A percentile compares a stretch with the other conserved stretches of the same genome.
Conservation (phyloP, 441 rosid species). For the Flueggea neowawraea region DNA sequence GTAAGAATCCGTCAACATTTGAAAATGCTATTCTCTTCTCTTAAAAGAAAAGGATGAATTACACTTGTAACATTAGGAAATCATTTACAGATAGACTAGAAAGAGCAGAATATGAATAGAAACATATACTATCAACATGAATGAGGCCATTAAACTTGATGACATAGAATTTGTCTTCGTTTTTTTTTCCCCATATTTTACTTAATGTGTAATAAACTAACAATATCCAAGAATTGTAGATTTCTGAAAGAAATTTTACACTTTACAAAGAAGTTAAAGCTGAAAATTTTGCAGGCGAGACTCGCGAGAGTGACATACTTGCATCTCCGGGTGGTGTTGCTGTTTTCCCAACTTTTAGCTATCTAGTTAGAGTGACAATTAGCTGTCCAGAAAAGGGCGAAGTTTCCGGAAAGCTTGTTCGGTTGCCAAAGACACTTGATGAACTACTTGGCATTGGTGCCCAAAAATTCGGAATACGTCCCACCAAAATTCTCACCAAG, state of each 20-base stretch:
- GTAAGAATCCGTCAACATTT: slow-evolving; percentile 22
- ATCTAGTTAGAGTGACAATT: slow-evolving; percentile 54
- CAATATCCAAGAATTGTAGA: too few species aligned
- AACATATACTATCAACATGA: too few species aligned
- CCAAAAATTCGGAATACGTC: slow-evolving; percentile 48
- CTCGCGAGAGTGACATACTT: slow-evolving; percentile 18
- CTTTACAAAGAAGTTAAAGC: neutral
- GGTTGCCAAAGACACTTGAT: slow-evolving; percentile 57
- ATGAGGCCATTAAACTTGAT: too few species aligned
- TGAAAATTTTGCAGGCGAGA: slow-evolving; percentile 30
- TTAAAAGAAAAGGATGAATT: too few species aligned
- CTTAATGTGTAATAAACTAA: neutral
- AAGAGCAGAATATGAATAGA: too few species aligned
- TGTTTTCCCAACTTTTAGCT: slow-evolving; percentile 16
- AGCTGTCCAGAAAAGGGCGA: slow-evolving; percentile 53
- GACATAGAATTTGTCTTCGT: too few species aligned
- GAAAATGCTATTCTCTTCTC: too few species aligned
- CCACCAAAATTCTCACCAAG: slow-evolving; percentile 45
- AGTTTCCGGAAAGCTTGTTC: slow-evolving; percentile 46
- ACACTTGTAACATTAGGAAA: too few species aligned
- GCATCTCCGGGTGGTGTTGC: slow-evolving; percentile 16
- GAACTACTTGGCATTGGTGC: slow-evolving; percentile 56
- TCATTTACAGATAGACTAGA: too few species aligned
- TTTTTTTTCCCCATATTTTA: slow-evolving; percentile 1
- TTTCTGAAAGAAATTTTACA: too few species aligned